Conservation (phyloP, 495 filamentous ascomycete genomes). For the Pseudomonodictys pantanalensis region DNA sequence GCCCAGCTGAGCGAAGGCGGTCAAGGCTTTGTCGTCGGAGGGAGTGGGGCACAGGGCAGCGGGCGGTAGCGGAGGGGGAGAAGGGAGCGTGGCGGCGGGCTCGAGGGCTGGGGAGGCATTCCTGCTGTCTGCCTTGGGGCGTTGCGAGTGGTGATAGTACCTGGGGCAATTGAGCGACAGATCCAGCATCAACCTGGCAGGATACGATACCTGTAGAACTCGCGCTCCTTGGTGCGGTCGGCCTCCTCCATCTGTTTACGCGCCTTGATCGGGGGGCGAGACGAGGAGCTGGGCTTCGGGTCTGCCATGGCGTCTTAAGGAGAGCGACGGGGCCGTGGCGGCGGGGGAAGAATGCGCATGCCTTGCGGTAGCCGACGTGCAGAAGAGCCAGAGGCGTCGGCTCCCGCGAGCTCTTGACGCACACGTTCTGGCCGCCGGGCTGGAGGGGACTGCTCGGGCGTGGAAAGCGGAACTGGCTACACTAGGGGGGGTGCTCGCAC, state of each 20-base stretch:
- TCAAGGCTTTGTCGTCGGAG: constrained; percentile 56
- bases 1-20: constrained; percentile 62
- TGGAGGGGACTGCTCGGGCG: background rate
- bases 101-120: background rate
- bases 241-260: constrained; percentile 4
- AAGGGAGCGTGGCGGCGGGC: background rate
- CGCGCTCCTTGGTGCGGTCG: constrained; percentile 24
- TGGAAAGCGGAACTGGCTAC: too few species aligned
- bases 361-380: background rate
- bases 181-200: background rate
- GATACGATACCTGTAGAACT: constrained; percentile 26
- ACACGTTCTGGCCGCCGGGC: background rate
- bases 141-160: constrained; percentile 27
- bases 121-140: background rate
- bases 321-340: background rate
- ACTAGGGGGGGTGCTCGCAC: too few species aligned
- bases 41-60: background rate
- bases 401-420: background rate
- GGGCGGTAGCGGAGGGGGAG: background rate
- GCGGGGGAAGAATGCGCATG: background rate
- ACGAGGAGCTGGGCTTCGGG: background rate
- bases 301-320: background rate
- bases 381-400: background rate
- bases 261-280: background rate
- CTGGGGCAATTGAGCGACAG: constrained; percentile 11